These are phyloP conservation scores for Phlebopus sp. DNA, from an alignment of 1,284 basidiomycete species.

Conservation along the genomic window DNA sequence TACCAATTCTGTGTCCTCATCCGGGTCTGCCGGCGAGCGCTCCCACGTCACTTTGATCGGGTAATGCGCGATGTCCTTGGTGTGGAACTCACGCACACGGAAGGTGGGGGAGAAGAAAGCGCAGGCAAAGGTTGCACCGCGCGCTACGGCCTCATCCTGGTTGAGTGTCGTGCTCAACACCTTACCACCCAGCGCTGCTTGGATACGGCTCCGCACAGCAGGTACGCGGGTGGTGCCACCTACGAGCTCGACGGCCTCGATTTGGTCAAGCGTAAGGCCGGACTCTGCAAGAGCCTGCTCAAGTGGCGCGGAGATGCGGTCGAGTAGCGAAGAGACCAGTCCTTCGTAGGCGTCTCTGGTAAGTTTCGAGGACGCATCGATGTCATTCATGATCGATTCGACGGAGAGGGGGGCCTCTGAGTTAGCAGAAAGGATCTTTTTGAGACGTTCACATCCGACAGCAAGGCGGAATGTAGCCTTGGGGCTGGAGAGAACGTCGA, in stretches of 20 bases:
- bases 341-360: slow-evolving; percentile 90
- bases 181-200: slow-evolving; percentile 82
- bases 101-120: slow-evolving; percentile 94
- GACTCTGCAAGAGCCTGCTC: slow-evolving; percentile 92
- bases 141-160: slow-evolving; percentile 92
- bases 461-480: slow-evolving; percentile 90
- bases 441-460: slow-evolving; percentile 86
- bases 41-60: slow-evolving; percentile 89
- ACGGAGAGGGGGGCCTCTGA: slow-evolving; percentile 83
- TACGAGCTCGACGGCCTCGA: slow-evolving; percentile 87
- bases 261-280: slow-evolving; percentile 86
- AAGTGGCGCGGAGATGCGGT: slow-evolving; percentile 89
- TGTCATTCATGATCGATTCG: slow-evolving; percentile 91
- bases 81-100: slow-evolving; percentile 89
- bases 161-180: slow-evolving; percentile 85
- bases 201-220: slow-evolving; percentile 89
- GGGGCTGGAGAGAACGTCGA: slow-evolving; percentile 85
- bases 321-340: slow-evolving; percentile 86
- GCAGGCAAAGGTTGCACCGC: slow-evolving; percentile 92
- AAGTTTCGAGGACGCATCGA: slow-evolving; percentile 92
- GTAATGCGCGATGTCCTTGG: slow-evolving; percentile 82
- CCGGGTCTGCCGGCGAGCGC: slow-evolving; percentile 65
- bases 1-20: slow-evolving; percentile 85
- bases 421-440: slow-evolving; percentile 72
- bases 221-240: slow-evolving; percentile 97